Base-by-base conservation (phyloP, 352 stramenopile species). In the Pythium biforme region DNA sequence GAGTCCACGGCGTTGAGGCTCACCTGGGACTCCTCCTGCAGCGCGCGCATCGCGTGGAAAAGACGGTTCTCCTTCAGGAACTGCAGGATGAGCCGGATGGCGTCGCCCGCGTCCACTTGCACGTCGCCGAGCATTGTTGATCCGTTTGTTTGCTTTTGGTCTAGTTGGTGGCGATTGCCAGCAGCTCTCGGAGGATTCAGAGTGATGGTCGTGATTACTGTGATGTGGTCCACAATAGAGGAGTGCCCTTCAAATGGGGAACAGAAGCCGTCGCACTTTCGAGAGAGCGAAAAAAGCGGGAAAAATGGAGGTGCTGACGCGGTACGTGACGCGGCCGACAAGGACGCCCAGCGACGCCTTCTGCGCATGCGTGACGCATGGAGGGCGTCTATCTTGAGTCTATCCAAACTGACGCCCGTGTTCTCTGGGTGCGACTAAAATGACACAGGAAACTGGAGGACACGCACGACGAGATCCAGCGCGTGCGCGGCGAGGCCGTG, bases 1-100 rank as follows among this genome's bases (percentile, higher is more conserved):
- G 85, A 95, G 59, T 97, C 89, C 37, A 98, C 90, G 10, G 84
- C 79, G 55, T 95, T 93, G 25, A 97, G 76, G 52, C 83, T 81
- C 53, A 97, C 81, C 62, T 94, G 85, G 10, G 87, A 75, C 74
- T 98, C 90, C 22, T 94, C 75, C 67, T 97, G 89, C 46, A 98
- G 73, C 54, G 86, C 72, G 22, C 80, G 74, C 76, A 98, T 84
- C 10, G 89, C 76, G 25, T 74, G 51, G 45, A 90, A 90, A 10
- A 98, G 74, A 11, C 84, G 78, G 67, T 97, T 94, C 73, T 98
- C 93, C 55, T 92, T 82, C 37, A 97, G 79, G 57, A 96, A 98
- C 75, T 97, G 89, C 64, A 97, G 82, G 55, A 98, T 91, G 26
- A 98, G 74, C 25, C 89, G 86, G 55, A 97, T 77, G 49, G 90